Base-by-base conservation (phyloP, 1,139 yeast genomes). In the Komagataea norvegica region DNA sequence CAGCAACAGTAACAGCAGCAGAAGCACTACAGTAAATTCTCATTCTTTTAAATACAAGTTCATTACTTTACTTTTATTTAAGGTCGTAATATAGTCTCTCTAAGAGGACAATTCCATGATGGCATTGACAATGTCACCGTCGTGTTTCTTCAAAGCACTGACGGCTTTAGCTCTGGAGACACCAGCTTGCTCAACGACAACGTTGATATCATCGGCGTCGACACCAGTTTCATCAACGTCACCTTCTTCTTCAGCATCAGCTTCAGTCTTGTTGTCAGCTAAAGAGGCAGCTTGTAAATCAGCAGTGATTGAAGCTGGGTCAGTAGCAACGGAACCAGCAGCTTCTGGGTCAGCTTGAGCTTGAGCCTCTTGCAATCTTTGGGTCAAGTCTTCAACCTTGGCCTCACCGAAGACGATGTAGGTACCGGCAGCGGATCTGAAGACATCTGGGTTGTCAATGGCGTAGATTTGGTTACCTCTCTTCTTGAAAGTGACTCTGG, bases 371-470 rank as follows among this genome's bases (percentile, higher is more conserved):
- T 78, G 80, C 51, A 85, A 78, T 75, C 88, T 80, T 69, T 83
- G 79, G 71, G 80, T 79, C 68, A 84, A 69, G 71, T 87, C 94
- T 65, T 88, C 96, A 54, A 86, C 85, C 78, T 87, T 86, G 64
- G 96, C 95, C 71, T 89, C 97, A 69, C 98, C 98, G 59, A 91
- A 89, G 52, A 91, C 96, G 57, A 91, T 81, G 73, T 84, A 91
- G 57, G 95, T 81, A 64, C 96, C 96, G 60, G 95, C 93, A 56
- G 83, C 75, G 50, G 95, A 81, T 70, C 77, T 86, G 94, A 74
- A 91, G 46, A 91, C 98, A 56, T 89, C 97, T 65, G 98, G 98
- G 54, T 70, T 67, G 67, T 86, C 94, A 70, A 91, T 86, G 62
- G 95, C 95, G 66, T 84, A 80, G 64, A 88, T 84, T 63, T 82